Evolutionary conservation across 345 rosid genomes (phyloP).

Genomic region (Gossypium raimondii): DNA sequence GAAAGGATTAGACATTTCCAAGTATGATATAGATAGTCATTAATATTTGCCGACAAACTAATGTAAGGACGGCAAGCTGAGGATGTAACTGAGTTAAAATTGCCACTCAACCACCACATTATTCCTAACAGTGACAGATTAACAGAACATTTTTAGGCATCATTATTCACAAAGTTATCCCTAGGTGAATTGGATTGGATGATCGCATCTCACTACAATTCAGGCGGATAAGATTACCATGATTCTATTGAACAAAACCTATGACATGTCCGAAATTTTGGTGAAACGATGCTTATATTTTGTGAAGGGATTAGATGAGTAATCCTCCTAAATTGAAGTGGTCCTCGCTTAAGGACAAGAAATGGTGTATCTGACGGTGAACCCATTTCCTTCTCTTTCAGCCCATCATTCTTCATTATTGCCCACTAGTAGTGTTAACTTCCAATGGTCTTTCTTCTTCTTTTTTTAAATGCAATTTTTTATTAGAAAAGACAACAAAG

Average conservation of each 20-base stretch:
- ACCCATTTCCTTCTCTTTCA: background rate
- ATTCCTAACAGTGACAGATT: background rate
- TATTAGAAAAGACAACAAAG: background rate
- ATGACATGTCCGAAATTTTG: background rate
- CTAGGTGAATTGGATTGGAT: background rate
- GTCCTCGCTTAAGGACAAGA: background rate
- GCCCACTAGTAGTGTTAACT: background rate
- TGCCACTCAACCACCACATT: background rate
- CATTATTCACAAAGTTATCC: background rate
- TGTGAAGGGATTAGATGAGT: background rate
- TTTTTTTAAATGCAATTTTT: no score
- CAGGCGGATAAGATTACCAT: background rate
- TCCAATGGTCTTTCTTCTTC: background rate
- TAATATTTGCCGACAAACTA: no score
- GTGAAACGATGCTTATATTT: background rate
- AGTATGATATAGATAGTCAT: background rate
- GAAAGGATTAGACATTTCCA: background rate
- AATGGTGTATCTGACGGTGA: background rate
- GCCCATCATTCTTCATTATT: background rate
- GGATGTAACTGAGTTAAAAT: background rate
- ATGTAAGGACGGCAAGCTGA: no score
- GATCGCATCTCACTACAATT: background rate
- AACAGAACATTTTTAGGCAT: background rate
- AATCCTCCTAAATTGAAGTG: background rate
- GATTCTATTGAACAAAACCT: background rate